Conservation (phyloP, 1,139 yeast species). For the Kodamaea arcana region DNA sequence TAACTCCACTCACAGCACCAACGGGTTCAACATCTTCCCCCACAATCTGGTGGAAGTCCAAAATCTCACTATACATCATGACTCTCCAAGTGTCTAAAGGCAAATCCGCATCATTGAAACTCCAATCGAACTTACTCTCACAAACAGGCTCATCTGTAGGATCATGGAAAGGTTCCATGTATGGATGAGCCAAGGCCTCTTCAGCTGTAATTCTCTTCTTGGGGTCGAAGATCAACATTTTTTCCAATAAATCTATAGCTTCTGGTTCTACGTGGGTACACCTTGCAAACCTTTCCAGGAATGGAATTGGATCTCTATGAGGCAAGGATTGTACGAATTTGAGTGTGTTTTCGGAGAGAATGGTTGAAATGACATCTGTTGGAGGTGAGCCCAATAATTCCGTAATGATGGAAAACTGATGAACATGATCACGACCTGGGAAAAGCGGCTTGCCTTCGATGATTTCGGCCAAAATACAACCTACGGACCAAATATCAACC, state of each 20-base stretch:
- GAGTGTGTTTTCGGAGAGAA: constrained; percentile 91
- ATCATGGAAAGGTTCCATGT: constrained; percentile 96
- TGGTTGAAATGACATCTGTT: constrained; percentile 89
- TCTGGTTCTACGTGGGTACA: constrained; percentile 80
- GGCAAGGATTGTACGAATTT: constrained; percentile 93
- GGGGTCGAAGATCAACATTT: constrained; percentile 93
- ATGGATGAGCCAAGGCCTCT: constrained; percentile 85
- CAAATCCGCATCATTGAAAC: constrained; percentile 94
- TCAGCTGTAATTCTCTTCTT: constrained; percentile 90
- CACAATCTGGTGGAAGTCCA: constrained; percentile 87
- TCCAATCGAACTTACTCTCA: constrained; percentile 93
- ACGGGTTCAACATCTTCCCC: constrained; percentile 14
- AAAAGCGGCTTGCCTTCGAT: constrained; percentile 97
- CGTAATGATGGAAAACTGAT: constrained; percentile 94
- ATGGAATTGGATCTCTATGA: constrained; percentile 85
- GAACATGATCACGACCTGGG: constrained; percentile 98
- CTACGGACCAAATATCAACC: constrained; percentile 99
- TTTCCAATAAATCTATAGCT: constrained; percentile 82
- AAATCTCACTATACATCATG: constrained; percentile 96
- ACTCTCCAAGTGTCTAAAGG: constrained; percentile 99
- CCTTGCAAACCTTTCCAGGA: constrained; percentile 67
- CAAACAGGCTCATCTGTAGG: constrained; percentile 97
- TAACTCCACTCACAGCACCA: constrained; percentile 1
- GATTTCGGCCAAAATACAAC: constrained; percentile 98
- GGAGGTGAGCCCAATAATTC: constrained; percentile 97